Evolutionary conservation across 2,329 filamentous ascomycete species (phyloP), one percentile per base, ranked within the genome.

Genomic region (Paraphoma chrysanthemicola): DNA sequence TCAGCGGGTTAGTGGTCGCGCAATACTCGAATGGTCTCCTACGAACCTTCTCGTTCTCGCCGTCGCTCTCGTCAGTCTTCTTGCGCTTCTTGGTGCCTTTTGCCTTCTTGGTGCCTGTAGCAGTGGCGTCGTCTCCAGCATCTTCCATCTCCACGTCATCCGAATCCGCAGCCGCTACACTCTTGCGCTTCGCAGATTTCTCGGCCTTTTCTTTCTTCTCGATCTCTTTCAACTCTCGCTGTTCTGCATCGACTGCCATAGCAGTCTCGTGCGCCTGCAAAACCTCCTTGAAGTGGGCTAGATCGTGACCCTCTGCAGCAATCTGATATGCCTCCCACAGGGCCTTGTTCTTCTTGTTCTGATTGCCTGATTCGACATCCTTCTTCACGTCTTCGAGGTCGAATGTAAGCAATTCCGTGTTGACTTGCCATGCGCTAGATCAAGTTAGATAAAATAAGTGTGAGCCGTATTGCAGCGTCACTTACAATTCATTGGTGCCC

Each of bases 401-500:
- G 51, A 98, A 86, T 36, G 92, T 89, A 36, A 88, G 86, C 38
- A 99, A 84, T 56, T 92, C 89, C 18, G 88, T 90, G 77, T 98
- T 97, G 59, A 88, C 85, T 63, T 94, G 91, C 94, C 94, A 99
- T 38, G 91, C 91, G 79, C 95, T 99, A 67, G 16, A 18, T 38
- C 28, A 36, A 16, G 38, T 68, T 36, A 68, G 57, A 17, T n/a
- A 8, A 28, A 36, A 6, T 10, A 45, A 23, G 2, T 14, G 4
- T 7, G 7, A n/a, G 33, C 28, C 23, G 12, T 8, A 5, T 5
- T 23, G n/a, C 23, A n/a, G 23, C 23, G 23, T 23, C 23, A 87
- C 94, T 87, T 81, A 99, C 95, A 99, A 98, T 83, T 98, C 94
- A 71, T 98, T 97, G 38, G 93, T 97, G 62, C 87, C 84, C 48